Percentiles rank a stretch among this genome's conserved stretches.
These are phyloP conservation scores for Metschnikowia cerradonensis DNA, from an alignment of 805 yeast genomes.

Conservation along the genomic window DNA sequence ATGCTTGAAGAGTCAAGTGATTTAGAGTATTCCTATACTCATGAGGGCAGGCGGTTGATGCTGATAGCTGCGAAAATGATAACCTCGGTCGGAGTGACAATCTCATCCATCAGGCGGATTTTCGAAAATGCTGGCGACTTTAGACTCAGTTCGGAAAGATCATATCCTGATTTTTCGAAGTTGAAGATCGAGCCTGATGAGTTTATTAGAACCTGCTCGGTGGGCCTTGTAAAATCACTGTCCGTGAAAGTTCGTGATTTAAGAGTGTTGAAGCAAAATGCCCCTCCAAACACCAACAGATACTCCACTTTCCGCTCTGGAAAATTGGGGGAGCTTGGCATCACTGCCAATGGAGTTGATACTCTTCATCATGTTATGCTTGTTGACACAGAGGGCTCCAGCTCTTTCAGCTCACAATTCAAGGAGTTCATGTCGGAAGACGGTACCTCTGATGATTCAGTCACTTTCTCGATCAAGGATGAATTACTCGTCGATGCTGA, in stretches of 20 bases:
- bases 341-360: conserved; percentile 47
- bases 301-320: conserved; percentile 52
- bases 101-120: conserved; percentile 47
- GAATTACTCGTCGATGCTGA: conserved; percentile 52
- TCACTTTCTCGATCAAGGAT: conserved; percentile 22
- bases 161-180: conserved; percentile 60
- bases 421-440: conserved; percentile 28
- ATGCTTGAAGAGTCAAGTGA: conserved; percentile 6
- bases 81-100: conserved; percentile 46
- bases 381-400: conserved; percentile 24
- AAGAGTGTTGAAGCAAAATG: conserved; percentile 20
- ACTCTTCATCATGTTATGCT: conserved; percentile 34
- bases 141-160: conserved; percentile 52
- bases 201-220: conserved; percentile 59
- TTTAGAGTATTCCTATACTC: conserved; percentile 49
- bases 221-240: conserved; percentile 49
- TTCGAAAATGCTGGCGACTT: conserved; percentile 64
- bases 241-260: conserved; percentile 22
- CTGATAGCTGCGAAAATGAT: conserved; percentile 59
- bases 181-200: conserved; percentile 56
- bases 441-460: background rate
- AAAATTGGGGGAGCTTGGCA: conserved; percentile 43
- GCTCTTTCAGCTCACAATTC: conserved; percentile 32
- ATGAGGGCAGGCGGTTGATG: conserved; percentile 64
- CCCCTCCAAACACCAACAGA: conserved; percentile 29